Conservation (phyloP, 129 eudicot genomes). For the Flaveria brownii region DNA sequence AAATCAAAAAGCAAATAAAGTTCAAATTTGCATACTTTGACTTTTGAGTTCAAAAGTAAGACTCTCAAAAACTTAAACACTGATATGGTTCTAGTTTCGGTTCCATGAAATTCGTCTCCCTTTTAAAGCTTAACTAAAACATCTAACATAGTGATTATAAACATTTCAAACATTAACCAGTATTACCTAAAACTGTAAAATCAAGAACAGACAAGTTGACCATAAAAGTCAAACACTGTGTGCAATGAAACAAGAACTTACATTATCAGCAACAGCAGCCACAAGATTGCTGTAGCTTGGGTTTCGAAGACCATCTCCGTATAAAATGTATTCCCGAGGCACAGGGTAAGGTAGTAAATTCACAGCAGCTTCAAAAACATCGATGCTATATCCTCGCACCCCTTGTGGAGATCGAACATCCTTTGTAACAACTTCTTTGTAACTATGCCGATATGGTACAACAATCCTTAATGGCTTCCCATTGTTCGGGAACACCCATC, state of each 20-base stretch:
- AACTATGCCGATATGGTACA: conserved; percentile 79
- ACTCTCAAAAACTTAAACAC: not conserved
- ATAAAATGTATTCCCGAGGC: conserved; percentile 63
- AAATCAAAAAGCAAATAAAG: not conserved
- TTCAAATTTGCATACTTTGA: conserved; percentile 13
- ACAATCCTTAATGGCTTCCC: conserved; percentile 82
- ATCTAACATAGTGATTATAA: not conserved
- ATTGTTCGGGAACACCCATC: conserved; percentile 97
- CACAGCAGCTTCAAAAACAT: conserved; percentile 94
- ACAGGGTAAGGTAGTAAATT: conserved; percentile 80
- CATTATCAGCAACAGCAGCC: conserved; percentile 68
- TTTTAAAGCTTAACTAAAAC: not conserved
- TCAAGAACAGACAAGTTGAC: conserved; percentile 1
- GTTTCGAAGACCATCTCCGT: conserved; percentile 75
- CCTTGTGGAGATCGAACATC: conserved; percentile 64
- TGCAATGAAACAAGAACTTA: conserved; percentile 40
- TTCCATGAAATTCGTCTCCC: not conserved
- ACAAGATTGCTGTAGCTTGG: conserved; percentile 73
- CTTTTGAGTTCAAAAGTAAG: conserved; percentile 24
- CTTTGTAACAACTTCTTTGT: conserved; percentile 58
- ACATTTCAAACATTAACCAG: not conserved
- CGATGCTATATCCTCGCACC: conserved; percentile 81
- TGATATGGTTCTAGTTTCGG: not conserved
- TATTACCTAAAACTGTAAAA: not conserved
- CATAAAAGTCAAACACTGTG: conserved; percentile 15